Evolutionary conservation across 202 grass and related monocot genomes (phyloP), one percentile per base, ranked within the genome.

Genomic region (Setaria viridis): DNA sequence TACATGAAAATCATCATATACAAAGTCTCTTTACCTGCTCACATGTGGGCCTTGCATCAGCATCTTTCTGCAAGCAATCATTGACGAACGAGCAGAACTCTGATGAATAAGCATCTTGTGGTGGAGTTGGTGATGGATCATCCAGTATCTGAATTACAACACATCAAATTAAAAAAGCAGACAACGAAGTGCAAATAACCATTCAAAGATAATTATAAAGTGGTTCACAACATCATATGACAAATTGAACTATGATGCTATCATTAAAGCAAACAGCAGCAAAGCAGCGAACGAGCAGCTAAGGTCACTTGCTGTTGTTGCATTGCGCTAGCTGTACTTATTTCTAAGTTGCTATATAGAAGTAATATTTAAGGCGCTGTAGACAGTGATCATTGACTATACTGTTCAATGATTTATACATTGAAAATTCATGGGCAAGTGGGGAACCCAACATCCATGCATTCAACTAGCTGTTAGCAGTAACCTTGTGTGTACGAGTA

Each of bases 1-100:
- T 63, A 55, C 9, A 46, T 53, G 51, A 82, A 82, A 84, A 72
- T 64, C 56, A 92, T 42, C 51, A 42, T 12, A 84, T 43, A 71
- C 66, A 34, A 77, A 13, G 9, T 76, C 47, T 39, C 58, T 62
- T 82, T 85, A 95, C 96, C 84, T 96, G 86, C 80, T 88, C 90
- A 77, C 93, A 94, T 45, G 90, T 87, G 57, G 96, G 93, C 83
- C 96, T 91, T 70, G 88, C 80, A 81, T 92, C 88, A 65, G 91
- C 82, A 83, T 99, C 90, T 86, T 99, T 99, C 65, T 92, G 77
- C 86, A 99, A 89, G 86, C 96, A 99, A 81, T 81, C 90, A 90
- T 93, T 93, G 77, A 99, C 45, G 78, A 99, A 96, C 78, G 93
- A 95, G 85, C 91, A 93, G 77, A 99, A 99, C 62, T 99, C 96